Percentiles rank a stretch among this genome's conserved stretches.
These are phyloP conservation scores for Phytophthora multivora DNA, from an alignment of 352 stramenopile species.

Conservation along the genomic window DNA sequence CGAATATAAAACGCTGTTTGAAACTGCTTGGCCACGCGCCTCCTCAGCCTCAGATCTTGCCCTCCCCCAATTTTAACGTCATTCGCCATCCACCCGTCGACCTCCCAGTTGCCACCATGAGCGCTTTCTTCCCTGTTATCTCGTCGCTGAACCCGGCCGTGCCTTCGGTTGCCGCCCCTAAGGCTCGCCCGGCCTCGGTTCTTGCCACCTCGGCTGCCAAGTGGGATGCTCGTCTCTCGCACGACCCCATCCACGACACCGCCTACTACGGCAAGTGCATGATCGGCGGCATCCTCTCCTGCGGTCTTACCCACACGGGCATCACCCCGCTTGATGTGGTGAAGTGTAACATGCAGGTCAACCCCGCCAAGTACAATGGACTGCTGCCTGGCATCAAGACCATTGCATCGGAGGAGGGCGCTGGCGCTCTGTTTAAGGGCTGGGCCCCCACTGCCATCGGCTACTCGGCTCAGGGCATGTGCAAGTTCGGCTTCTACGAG, in stretches of 20 bases:
- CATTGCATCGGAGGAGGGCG: conserved; percentile 88
- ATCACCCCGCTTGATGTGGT: conserved; percentile 94
- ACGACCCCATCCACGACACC: conserved; percentile 85
- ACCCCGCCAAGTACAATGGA: conserved; percentile 85
- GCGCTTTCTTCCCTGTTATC: conserved; percentile 81
- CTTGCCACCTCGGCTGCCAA: conserved; percentile 81
- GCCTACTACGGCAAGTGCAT: conserved; percentile 96
- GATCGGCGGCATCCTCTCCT: conserved; percentile 92
- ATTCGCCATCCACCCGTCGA: conserved; percentile 75
- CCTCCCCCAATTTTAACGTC: conserved; percentile 26
- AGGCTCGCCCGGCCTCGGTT: conserved; percentile 41
- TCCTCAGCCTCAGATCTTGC: conserved; percentile 26
- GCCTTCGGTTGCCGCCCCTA: conserved; percentile 43
- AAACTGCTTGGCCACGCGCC: conserved; percentile 30
- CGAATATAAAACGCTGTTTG: conserved; percentile 28
- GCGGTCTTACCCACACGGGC: conserved; percentile 92
- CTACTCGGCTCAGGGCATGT: conserved; percentile 91
- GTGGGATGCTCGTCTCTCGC: conserved; percentile 84
- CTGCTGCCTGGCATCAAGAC: conserved; percentile 83
- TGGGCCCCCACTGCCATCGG: conserved; percentile 92
- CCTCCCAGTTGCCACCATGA: conserved; percentile 51
- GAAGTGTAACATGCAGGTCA: conserved; percentile 96
- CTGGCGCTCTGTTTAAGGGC: conserved; percentile 88
- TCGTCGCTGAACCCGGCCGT: conserved; percentile 66
- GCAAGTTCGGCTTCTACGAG: conserved; percentile 96